A percentile compares a stretch with the other conserved stretches of the same genome.
These are phyloP conservation scores for Trypethelium eluteriae DNA, from an alignment of 495 filamentous ascomycete genomes.

Conservation along the genomic window DNA sequence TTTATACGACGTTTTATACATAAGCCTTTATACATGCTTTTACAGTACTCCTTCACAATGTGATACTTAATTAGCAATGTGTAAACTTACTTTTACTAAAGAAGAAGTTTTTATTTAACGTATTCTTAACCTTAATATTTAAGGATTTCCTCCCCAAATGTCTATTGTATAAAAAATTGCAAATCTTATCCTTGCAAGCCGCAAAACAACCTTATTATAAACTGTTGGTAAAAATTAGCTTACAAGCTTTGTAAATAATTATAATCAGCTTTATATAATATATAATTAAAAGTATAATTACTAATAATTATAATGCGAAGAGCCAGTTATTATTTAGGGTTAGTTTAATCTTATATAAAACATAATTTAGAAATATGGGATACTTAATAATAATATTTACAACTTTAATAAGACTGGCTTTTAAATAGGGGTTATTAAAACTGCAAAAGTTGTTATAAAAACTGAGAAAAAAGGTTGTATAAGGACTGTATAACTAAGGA, in stretches of 20 bases:
- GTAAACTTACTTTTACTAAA: conserved; percentile 31
- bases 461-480: conserved; percentile 23
- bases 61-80: conserved; percentile 20
- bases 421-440: conserved; percentile 34
- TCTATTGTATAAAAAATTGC: conserved; percentile 38
- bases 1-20: conserved; percentile 11
- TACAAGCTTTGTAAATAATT: conserved; percentile 32
- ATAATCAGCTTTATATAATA: conserved; percentile 29
- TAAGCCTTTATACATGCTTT: conserved; percentile 1
- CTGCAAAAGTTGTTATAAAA: conserved; percentile 31
- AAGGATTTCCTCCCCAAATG: conserved; percentile 29
- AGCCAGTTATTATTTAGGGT: conserved; percentile 32
- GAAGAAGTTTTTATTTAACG: conserved; percentile 10
- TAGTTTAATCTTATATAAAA: conserved; percentile 20
- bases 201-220: conserved; percentile 22
- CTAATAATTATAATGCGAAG: conserved; percentile 35
- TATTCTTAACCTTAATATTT: conserved; percentile 35
- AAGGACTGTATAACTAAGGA: conserved; percentile 32
- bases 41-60: conserved; percentile 12
- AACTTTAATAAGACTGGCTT: conserved; percentile 44
- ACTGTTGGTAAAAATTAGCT: conserved; percentile 14
- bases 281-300: conserved; percentile 32
- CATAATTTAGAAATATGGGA: conserved; percentile 33
- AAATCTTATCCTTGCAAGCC: conserved; percentile 29
- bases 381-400: conserved; percentile 39